Conservation (phyloP, 768 basidiomycete genomes). For the Ephemerocybe angulata region DNA sequence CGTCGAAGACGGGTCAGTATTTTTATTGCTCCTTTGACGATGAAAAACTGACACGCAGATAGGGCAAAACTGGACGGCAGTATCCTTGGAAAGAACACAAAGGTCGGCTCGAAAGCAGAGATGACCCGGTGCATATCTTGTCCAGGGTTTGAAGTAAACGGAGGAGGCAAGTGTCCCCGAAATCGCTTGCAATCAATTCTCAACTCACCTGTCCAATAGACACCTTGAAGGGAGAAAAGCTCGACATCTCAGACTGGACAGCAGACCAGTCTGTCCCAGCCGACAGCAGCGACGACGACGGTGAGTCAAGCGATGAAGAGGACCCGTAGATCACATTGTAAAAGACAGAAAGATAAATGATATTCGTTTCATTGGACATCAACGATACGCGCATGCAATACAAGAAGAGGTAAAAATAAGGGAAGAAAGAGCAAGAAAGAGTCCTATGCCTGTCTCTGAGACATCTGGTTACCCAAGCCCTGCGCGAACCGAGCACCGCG, state of each 20-base stretch:
- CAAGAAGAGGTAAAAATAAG: conserved; percentile 13
- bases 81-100: conserved; percentile 72
- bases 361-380: background rate
- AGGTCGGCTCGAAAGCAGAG: conserved; percentile 66
- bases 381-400: conserved; percentile 1
- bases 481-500: conserved; percentile 80
- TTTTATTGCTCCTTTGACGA: background rate
- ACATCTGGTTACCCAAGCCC: conserved; percentile 80
- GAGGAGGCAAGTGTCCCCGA: conserved; percentile 44
- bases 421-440: conserved; percentile 8
- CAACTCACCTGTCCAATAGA: conserved; percentile 34
- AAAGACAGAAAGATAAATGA: background rate
- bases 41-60: conserved; percentile 5
- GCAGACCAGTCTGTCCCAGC: conserved; percentile 19
- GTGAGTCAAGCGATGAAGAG: conserved; percentile 11
- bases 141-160: conserved; percentile 17
- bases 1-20: conserved; percentile 75
- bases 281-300: conserved; percentile 19
- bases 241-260: conserved; percentile 37
- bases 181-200: background rate
- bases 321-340: background rate
- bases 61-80: conserved; percentile 77
- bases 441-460: conserved; percentile 31
- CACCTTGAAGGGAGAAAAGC: conserved; percentile 41
- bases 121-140: conserved; percentile 34